phyloP scores from a whole-genome alignment of 2,329 filamentous ascomycete genomes.

The Hypoxylon sp. region DNA sequence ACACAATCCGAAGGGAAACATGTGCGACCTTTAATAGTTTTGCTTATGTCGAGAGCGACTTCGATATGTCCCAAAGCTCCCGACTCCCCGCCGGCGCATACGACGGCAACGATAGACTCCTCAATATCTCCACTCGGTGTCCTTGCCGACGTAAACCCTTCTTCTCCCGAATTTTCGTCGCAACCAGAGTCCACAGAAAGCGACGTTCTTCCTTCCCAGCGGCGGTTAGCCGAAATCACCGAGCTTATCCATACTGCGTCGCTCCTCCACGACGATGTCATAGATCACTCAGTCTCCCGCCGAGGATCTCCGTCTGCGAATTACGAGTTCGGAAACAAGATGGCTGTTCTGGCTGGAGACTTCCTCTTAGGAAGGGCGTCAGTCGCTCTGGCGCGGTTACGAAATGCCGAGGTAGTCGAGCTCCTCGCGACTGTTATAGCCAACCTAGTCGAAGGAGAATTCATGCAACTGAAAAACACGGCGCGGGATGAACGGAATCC shows the following conservation, averaged over 20 bases:
- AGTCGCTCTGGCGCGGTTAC: slow-evolving; percentile 88
- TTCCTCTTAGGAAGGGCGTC: slow-evolving; percentile 94
- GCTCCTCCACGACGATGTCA: slow-evolving; percentile 96
- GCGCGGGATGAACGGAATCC: slow-evolving; percentile 87
- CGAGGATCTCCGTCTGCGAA: slow-evolving; percentile 91
- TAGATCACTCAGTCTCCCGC: slow-evolving; percentile 89
- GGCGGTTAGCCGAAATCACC: slow-evolving; percentile 93
- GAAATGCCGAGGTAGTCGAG: slow-evolving; percentile 95
- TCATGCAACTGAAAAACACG: slow-evolving; percentile 99
- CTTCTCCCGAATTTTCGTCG: slow-evolving; percentile 63
- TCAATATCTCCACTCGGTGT: slow-evolving; percentile 67
- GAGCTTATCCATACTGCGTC: slow-evolving; percentile 98
- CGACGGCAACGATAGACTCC: slow-evolving; percentile 62
- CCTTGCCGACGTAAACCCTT: slow-evolving; percentile 86
- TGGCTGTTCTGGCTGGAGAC: slow-evolving; percentile 97
- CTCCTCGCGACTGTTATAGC: slow-evolving; percentile 95
- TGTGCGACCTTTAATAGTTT: slow-evolving; percentile 90
- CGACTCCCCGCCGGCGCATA: slow-evolving; percentile 56
- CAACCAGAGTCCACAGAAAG: slow-evolving; percentile 62
- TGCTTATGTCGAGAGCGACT: slow-evolving; percentile 96
- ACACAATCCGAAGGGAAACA: slow-evolving; percentile 97
- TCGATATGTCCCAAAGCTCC: slow-evolving; percentile 76
- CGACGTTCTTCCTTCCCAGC: slow-evolving; percentile 91
- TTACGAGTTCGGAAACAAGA: slow-evolving; percentile 97
- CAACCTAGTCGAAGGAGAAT: slow-evolving; percentile 97